Base-by-base conservation (phyloP, 2,329 filamentous ascomycete genomes). In the Fusarium secorum region DNA sequence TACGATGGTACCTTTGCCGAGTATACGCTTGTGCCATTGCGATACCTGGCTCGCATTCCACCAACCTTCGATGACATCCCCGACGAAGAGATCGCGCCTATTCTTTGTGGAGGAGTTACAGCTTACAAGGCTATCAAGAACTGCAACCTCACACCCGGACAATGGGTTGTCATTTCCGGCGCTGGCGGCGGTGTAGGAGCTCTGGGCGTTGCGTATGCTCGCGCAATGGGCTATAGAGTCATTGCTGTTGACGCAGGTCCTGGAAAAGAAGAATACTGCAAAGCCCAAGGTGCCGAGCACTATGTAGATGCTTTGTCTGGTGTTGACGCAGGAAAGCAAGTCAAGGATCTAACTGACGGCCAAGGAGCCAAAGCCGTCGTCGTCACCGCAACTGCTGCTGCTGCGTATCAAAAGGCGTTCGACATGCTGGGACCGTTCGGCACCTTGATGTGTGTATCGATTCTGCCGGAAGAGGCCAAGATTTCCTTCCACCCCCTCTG, bases 51-150 rank as follows among this genome's bases (percentile, higher is more conserved):
- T 24, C 72, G 74, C 0, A 68, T 74, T 2, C 70, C 80, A 2
- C 1, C 44, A 20, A 28, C 11, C 0, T 71, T 72, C 3, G 75
- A 78, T 15, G 74, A 69, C 17, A 64, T 82, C 7, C 64, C 75
- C 0, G 81, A 83, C 36, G 80, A 82, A 54, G 61, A 76, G 13
- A 73, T 83, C 2, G 82, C 81, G 1, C 83, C 83, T 0, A 78
- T 84, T 18, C 70, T 84, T 20, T 84, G 83, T 57, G 82, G 78
- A 8, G 83, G 83, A 1, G 81, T 83, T 1, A 84, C 82, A 3
- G 82, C 81, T 4, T 84, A 83, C 63, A 82, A 81, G 64, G 82
- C 80, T 0, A 67, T 83, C 57, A 82, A 82, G 69, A 67, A 68
- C 7, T 78, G 76, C 53, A 73, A 65, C 11, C 60, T 77, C 18